These are phyloP conservation scores for Agaricus subrufescens DNA, from an alignment of 768 basidiomycete species.

Conservation along the genomic window DNA sequence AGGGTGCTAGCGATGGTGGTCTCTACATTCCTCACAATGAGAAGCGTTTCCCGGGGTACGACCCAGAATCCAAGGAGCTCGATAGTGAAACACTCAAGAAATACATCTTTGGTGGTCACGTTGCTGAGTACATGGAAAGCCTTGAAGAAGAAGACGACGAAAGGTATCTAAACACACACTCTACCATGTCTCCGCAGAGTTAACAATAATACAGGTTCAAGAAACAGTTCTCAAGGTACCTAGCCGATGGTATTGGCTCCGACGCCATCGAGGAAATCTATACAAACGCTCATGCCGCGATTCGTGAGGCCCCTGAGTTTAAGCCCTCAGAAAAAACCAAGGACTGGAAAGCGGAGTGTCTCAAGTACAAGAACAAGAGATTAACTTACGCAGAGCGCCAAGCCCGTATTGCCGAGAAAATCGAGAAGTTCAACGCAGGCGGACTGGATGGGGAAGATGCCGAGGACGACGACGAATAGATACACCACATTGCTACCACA, in stretches of 20 bases:
- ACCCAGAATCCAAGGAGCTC: slow-evolving; percentile 86
- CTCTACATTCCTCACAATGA: slow-evolving; percentile 97
- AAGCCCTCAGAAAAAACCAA: slow-evolving; percentile 83
- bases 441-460: slow-evolving; percentile 51
- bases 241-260: slow-evolving; percentile 91
- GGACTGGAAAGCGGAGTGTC: slow-evolving; percentile 87
- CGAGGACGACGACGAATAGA: slow-evolving; percentile 67
- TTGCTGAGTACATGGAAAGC: slow-evolving; percentile 99
- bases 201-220: slow-evolving; percentile 62
- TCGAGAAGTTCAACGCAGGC: slow-evolving; percentile 81
- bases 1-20: slow-evolving; percentile 97
- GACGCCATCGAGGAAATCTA: slow-evolving; percentile 98
- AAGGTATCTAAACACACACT: slow-evolving; percentile 42
- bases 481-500: slow-evolving; percentile 1
- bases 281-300: slow-evolving; percentile 88
- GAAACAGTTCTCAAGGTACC: slow-evolving; percentile 94
- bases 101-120: slow-evolving; percentile 96
- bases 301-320: slow-evolving; percentile 92
- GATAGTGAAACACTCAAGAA: slow-evolving; percentile 94
- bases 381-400: slow-evolving; percentile 77
- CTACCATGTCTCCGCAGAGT: not conserved
- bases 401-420: slow-evolving; percentile 80
- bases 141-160: slow-evolving; percentile 99
- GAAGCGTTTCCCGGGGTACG: slow-evolving; percentile 97
- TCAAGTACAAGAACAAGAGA: slow-evolving; percentile 63